phyloP scores from a whole-genome alignment of 1,139 yeast genomes.

The Taiozyma sp. region DNA sequence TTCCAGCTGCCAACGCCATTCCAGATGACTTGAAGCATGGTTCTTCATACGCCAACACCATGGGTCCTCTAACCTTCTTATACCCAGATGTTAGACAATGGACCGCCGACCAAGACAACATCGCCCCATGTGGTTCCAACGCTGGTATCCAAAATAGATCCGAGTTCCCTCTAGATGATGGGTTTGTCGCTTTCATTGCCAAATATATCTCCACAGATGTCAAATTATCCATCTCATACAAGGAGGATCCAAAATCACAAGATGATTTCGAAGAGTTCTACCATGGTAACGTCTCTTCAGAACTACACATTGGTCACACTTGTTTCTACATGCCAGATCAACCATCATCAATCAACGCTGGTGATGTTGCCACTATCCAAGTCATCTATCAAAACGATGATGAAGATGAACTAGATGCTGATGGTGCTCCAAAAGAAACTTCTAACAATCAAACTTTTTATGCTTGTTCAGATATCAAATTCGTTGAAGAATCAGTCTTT shows the following conservation, averaged over 20 bases:
- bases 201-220: constrained; percentile 34
- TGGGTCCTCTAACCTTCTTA: constrained; percentile 40
- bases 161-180: constrained; percentile 37
- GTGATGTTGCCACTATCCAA: constrained; percentile 37
- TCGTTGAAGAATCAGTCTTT: constrained; percentile 34
- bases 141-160: constrained; percentile 31
- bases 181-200: constrained; percentile 37
- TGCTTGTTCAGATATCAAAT: constrained; percentile 35
- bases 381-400: constrained; percentile 33
- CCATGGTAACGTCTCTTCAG: constrained; percentile 31
- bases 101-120: constrained; percentile 36
- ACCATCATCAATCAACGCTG: constrained; percentile 30
- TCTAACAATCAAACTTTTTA: constrained; percentile 30
- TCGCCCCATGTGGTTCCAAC: constrained; percentile 39
- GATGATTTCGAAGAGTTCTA: constrained; percentile 36
- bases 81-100: constrained; percentile 38
- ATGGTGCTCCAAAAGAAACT: constrained; percentile 18
- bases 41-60: constrained; percentile 29
- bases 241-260: constrained; percentile 31
- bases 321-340: constrained; percentile 37
- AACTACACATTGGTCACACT: constrained; percentile 36
- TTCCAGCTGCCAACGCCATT: constrained; percentile 14
- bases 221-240: constrained; percentile 34
- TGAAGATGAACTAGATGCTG: constrained; percentile 25
- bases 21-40: constrained; percentile 20